Evolutionary conservation across 2,329 filamentous ascomycete genomes (phyloP), one percentile per base, ranked within the genome.

Genomic region (Fusarium circinatum): DNA sequence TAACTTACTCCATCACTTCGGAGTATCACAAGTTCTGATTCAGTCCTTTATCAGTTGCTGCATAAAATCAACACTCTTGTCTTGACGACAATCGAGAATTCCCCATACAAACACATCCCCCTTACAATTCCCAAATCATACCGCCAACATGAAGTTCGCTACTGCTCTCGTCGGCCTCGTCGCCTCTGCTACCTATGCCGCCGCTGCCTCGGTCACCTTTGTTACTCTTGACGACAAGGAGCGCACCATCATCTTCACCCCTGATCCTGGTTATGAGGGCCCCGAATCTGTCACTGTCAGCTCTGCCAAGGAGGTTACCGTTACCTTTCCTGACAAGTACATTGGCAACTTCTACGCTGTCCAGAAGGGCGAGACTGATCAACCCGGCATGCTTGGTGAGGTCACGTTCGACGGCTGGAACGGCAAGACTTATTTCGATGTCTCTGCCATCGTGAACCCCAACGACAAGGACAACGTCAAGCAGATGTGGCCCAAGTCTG

Each of bases 391-490:
- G 86, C 84, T 88, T 64, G 86, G 86, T 61, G 86, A 88, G 83
- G 82, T 87, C 62, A 81, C 82, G 72, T 88, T 87, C 77, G 82
- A 85, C 60, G 86, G 85, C 77, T 88, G 80, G 80, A 76, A 79
- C 59, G 87, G 82, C 72, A 69, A 83, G 66, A 89, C 85, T 65
- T 90, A 85, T 85, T 90, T 88, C 65, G 88, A 90, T 71, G 87
- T 90, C 70, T 89, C 87, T 17, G 88, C 88, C 79, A 90, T 90
- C 72, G 86, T 89, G 75, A 82, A 87, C 80, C 80, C 86, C 57
- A 77, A 78, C 44, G 88, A 89, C 80, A 75, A 81, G 73, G 65
- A 85, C 71, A 87, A 87, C 75, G 84, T 90, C 76, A 88, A 89
- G 84, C 81, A 86, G 82, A 84, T 90, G 79, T 89, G 82, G 82